Evolutionary conservation across 139 green algal species (phyloP), one percentile per base, ranked within the genome.

Genomic region (Limnomonas spitsbergensis): DNA sequence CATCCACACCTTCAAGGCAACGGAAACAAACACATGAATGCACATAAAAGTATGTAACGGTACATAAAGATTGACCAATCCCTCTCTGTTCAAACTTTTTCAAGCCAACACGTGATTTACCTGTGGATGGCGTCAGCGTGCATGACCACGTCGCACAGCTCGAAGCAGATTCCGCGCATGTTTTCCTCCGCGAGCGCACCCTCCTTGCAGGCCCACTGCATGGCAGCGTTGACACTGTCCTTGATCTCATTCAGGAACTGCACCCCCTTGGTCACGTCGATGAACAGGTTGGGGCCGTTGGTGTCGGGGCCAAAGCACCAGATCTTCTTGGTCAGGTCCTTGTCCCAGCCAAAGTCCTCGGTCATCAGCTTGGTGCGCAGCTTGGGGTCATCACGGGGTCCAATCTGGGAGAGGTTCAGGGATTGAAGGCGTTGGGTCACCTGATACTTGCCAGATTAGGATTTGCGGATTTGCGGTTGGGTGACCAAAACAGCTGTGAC

Each of bases 171-270:
- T 76, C 93, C 96, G 81, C 96, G 95, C 95, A 99, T 98, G 94
- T 99, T 99, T 92, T 99, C 96, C 91, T 99, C 96, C 26, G 87
- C 86, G 78, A 99, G 78, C n/a, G 92, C 90, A 77, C 96, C 96
- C 90, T 99, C 95, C 92, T 99, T 98, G 85, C 88, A 90, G 29
- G 96, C 96, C 96, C 96, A 99, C 92, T 99, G 95, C 88, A 98
- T 96, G 54, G 94, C 96, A 27, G 96, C 96, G 34, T 99, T 91
- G 80, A 86, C 91, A 2, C 86, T 94, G 89, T 99, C 96, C 83
- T 98, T 99, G 90, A 99, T 99, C 90, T 99, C 96, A 81, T 97
- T 99, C 80, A 99, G 88, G 90, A 98, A 98, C 92, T 99, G 96
- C 83, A 99, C 96, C 82, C 96, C 96, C 94, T 99, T 99, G 87